Evolutionary conservation across 371 early-diverging fungal species (phyloP).

Genomic region (Circinella umbellata): DNA sequence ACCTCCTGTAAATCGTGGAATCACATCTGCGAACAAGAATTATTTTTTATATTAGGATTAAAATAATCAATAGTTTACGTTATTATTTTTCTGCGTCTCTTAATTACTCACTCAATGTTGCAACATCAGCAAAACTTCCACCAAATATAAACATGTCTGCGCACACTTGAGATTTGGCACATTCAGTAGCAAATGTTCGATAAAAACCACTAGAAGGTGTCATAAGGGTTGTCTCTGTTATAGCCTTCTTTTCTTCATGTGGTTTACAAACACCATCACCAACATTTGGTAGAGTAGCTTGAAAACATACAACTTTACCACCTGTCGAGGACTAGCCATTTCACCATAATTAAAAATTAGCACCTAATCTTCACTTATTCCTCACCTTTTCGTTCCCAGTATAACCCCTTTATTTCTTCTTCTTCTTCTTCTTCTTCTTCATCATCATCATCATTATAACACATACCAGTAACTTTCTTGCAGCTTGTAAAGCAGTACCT

Average conservation of each 20-base stretch:
- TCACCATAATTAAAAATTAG: not conserved
- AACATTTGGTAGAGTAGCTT: slow-evolving; percentile 67
- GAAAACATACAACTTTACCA: slow-evolving; percentile 81
- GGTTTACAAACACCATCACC: slow-evolving; percentile 73
- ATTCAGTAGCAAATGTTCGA: slow-evolving; percentile 81
- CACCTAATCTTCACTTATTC: not conserved
- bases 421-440: no score
- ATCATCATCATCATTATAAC: no score
- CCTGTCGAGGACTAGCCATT: slow-evolving; percentile 66
- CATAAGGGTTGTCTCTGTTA: slow-evolving; percentile 52
- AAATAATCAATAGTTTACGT: not conserved
- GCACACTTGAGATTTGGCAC: slow-evolving; percentile 78
- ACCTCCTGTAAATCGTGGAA: slow-evolving; percentile 91
- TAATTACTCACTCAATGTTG: slow-evolving; percentile 69
- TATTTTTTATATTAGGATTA: not conserved
- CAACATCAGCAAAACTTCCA: slow-evolving; percentile 71
- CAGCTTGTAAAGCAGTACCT: slow-evolving; percentile 81
- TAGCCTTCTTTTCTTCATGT: slow-evolving; percentile 64
- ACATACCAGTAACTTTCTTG: slow-evolving; percentile 69
- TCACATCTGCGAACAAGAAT: slow-evolving; percentile 47
- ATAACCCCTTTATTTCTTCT: slow-evolving; percentile 4
- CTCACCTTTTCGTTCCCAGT: not conserved
- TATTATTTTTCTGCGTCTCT: not conserved
- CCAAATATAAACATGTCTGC: slow-evolving; percentile 88
- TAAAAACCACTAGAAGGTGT: slow-evolving; percentile 75